Percentiles rank a stretch among this genome's conserved stretches.
phyloP scores from a whole-genome alignment of 129 eudicot species.

The Deinandra increscens region DNA sequence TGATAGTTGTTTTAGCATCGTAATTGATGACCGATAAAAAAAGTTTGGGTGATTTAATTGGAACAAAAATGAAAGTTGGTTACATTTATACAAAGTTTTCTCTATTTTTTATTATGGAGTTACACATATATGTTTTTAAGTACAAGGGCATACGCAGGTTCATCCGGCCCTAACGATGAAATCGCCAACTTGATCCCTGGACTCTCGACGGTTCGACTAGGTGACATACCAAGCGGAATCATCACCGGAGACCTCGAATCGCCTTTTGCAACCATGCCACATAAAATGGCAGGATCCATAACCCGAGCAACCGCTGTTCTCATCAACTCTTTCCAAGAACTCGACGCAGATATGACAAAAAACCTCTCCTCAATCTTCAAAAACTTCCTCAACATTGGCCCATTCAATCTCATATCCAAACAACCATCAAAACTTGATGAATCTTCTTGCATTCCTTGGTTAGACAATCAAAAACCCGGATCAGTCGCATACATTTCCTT shows the following conservation, averaged over 20 bases:
- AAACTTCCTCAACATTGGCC: conserved; percentile 51
- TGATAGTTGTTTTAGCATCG: too few relatives aligned
- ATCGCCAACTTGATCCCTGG: conserved; percentile 52
- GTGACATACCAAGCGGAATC: conserved; percentile 54
- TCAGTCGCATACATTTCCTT: conserved; percentile 66
- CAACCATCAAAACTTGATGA: conserved; percentile 22
- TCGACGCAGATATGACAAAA: conserved; percentile 42
- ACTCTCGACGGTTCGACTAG: conserved; percentile 25
- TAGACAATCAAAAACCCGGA: conserved; percentile 35
- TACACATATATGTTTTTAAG: not conserved
- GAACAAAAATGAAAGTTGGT: too few relatives aligned
- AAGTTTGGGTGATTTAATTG: too few relatives aligned
- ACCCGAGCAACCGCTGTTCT: conserved; percentile 51
- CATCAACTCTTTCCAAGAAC: conserved; percentile 57
- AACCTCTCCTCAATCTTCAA: conserved; percentile 42
- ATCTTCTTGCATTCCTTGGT: conserved; percentile 50
- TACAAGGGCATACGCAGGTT: conserved; percentile 13
- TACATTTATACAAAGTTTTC: too few relatives aligned
- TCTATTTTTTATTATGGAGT: too few relatives aligned
- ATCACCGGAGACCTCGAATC: conserved; percentile 45
- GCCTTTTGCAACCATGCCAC: conserved; percentile 44
- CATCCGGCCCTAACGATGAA: conserved; percentile 36
- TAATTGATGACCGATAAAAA: too few relatives aligned
- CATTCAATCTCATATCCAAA: conserved; percentile 36
- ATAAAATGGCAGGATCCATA: conserved; percentile 48